These are phyloP conservation scores for Cinchona pubescens DNA, from an alignment of 257 asterid genomes.

Conservation along the genomic window DNA sequence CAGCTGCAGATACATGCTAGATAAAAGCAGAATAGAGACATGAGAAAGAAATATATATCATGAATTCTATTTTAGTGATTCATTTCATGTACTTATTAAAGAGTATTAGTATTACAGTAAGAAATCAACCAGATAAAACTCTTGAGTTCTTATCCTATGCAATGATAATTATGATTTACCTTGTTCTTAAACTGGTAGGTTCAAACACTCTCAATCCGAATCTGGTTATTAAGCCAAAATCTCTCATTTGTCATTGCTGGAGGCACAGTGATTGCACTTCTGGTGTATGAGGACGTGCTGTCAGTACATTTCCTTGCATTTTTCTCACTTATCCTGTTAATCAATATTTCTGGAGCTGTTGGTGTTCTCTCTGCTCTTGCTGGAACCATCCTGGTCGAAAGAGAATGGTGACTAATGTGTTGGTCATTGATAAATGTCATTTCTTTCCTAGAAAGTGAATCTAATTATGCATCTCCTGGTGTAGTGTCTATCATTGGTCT, in stretches of 20 bases:
- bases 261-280: conserved; percentile 66
- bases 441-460: not conserved
- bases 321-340: conserved; percentile 42
- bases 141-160: not conserved
- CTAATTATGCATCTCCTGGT: not conserved
- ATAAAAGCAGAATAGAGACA: too few relatives aligned
- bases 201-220: too few relatives aligned
- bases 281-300: conserved; percentile 34
- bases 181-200: conserved; percentile 36
- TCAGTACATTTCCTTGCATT: conserved; percentile 41
- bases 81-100: not conserved
- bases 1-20: too few relatives aligned
- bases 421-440: not conserved
- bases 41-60: too few relatives aligned
- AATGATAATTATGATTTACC: not conserved
- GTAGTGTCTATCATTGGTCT: not conserved
- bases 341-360: conserved; percentile 72
- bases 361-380: conserved; percentile 85
- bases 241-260: conserved; percentile 79
- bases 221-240: conserved; percentile 74
- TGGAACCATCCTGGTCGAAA: conserved; percentile 84
- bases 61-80: not conserved
- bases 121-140: not conserved
- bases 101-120: not conserved
- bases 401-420: conserved; percentile 72